A percentile compares a stretch with the other conserved stretches of the same genome.
Evolutionary conservation across 129 eudicot genomes (phyloP).

Genomic region (Helichrysum umbraculigerum): DNA sequence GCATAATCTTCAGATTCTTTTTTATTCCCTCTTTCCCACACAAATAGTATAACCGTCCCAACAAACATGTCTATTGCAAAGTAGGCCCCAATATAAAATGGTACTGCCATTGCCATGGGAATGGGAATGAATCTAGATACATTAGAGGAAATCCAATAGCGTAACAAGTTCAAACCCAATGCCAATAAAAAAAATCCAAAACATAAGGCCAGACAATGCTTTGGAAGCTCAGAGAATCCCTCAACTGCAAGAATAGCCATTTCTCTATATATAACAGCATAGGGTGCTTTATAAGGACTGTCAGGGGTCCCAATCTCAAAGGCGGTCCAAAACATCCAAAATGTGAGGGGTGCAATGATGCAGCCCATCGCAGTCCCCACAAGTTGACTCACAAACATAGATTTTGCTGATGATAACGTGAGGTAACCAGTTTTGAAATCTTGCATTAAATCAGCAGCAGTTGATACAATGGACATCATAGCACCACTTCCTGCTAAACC

Average conservation of each 20-base stretch:
- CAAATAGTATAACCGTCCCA: conserved; percentile 34
- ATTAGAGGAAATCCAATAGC: conserved; percentile 59
- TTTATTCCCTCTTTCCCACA: conserved; percentile 54
- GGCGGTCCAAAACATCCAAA: conserved; percentile 86
- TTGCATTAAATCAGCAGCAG: conserved; percentile 96
- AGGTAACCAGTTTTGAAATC: conserved; percentile 94
- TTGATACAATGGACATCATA: conserved; percentile 85
- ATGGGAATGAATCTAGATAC: conserved; percentile 41
- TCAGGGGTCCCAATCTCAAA: conserved; percentile 89
- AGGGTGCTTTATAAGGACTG: conserved; percentile 94
- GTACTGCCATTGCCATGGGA: conserved; percentile 42
- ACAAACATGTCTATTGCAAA: conserved; percentile 38
- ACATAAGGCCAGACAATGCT: conserved; percentile 72
- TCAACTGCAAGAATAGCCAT: conserved; percentile 91
- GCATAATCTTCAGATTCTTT: conserved; percentile 41
- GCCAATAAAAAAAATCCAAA: conserved; percentile 78
- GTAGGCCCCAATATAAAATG: conserved; percentile 35
- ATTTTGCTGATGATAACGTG: conserved; percentile 77
- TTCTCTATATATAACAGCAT: conserved; percentile 82
- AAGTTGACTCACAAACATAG: conserved; percentile 89
- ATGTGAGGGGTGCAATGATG: conserved; percentile 79
- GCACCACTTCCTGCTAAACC: conserved; percentile 90
- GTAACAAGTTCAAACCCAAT: conserved; percentile 53
- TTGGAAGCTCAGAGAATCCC: conserved; percentile 88
- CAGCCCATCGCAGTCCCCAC: conserved; percentile 95